Base-by-base conservation (phyloP, 192 early-diverging fungal species). In the Mortierella hygrophila region DNA sequence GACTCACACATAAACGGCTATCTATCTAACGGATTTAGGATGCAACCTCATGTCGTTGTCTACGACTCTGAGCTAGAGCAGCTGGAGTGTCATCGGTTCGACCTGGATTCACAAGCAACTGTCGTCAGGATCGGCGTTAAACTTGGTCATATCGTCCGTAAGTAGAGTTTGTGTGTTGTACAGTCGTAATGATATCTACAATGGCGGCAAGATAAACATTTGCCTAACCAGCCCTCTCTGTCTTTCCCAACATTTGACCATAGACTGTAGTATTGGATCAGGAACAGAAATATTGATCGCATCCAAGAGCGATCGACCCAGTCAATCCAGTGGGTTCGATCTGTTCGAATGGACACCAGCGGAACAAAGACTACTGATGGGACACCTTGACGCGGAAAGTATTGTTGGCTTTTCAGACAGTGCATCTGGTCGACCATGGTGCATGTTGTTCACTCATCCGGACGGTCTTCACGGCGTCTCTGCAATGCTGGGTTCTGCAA, bases 261-360 rank as follows among this genome's bases (percentile, higher is more conserved):
- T 55, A 82, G 75, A 44, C 18, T 72, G 69, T 2, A 52, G 63
- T 10, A 54, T 37, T 46, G 70, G 76, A 11, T 68, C 75, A 2
- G 46, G 68, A 40, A 49, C 40, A n/a, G 42, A 69, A 16, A 57
- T 82, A 18, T 13, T 76, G 6, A 72, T 82, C 38, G 52, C 37
- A 29, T 60, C 69, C 5, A 72, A 49, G 42, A 72, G 70, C 41
- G 55, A 65, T 40, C 35, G 35, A 20, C 38, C 6, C 10, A 57
- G 46, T 38, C 69, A 32, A 26, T 1, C 54, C 29, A 16, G 26
- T 38, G 75, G 68, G 23, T 76, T 72, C 55, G 57, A 82, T 54
- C 20, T 82, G 13, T 60, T 77, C n/a, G 81, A 76, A 41, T 82
- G 81, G 81, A 72, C 70, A 3, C 81, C 81, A 38, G 52, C 47